Conservation (phyloP, 1,284 basidiomycete genomes). For the Abortiporus biennis region DNA sequence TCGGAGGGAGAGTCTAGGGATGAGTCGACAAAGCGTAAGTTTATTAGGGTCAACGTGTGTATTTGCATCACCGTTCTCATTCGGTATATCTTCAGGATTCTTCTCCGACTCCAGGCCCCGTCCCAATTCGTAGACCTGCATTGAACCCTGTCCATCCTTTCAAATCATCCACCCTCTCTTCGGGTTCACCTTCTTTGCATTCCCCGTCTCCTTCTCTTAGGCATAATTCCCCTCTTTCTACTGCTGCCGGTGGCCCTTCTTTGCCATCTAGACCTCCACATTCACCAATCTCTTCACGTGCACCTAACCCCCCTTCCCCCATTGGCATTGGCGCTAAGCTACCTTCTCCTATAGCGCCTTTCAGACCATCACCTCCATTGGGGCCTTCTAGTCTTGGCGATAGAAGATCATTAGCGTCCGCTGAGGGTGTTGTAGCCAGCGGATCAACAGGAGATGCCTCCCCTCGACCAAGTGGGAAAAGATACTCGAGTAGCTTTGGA, state of each 20-base stretch:
- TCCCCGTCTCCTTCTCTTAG: slow-evolving; percentile 42
- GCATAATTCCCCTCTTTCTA: slow-evolving; percentile 35
- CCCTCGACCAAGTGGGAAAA: slow-evolving; percentile 22
- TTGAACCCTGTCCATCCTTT: slow-evolving; percentile 58
- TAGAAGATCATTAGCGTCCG: slow-evolving; percentile 29
- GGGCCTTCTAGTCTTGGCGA: slow-evolving; percentile 44
- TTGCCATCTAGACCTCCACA: slow-evolving; percentile 30
- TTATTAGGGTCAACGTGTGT: too few relatives aligned
- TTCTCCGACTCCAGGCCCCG: slow-evolving; percentile 35
- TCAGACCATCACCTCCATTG: slow-evolving; percentile 39
- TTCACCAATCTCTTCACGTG: slow-evolving; percentile 35
- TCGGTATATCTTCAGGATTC: slow-evolving; percentile 19
- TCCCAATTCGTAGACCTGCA: slow-evolving; percentile 49
- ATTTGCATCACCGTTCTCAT: neutral
- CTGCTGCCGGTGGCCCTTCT: slow-evolving; percentile 22
- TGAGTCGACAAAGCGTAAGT: slow-evolving; percentile 28
- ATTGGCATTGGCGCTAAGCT: slow-evolving; percentile 24
- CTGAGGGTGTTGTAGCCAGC: slow-evolving; percentile 18
- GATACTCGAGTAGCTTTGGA: slow-evolving; percentile 63
- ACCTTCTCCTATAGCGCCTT: slow-evolving; percentile 24
- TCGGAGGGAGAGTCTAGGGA: slow-evolving; percentile 35
- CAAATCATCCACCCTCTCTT: slow-evolving; percentile 63
- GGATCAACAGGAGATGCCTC: slow-evolving; percentile 16
- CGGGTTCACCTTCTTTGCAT: slow-evolving; percentile 42
- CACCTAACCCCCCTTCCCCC: slow-evolving; percentile 35